Base-by-base conservation (phyloP, 2,329 filamentous ascomycete species). In the Ramichloridium luteum region DNA sequence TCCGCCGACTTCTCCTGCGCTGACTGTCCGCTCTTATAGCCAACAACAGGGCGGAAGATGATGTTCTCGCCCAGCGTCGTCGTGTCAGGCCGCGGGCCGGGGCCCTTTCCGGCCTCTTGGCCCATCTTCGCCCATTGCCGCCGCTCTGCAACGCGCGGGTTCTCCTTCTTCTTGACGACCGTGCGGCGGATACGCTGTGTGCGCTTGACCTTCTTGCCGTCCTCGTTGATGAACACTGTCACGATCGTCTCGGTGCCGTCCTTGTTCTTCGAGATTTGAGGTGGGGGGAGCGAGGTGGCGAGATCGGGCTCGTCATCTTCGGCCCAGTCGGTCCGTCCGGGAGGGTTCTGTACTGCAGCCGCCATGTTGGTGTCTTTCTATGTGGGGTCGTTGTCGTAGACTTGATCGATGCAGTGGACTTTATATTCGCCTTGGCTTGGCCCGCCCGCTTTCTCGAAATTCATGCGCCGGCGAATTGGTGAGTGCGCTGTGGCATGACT, bases 31-130 rank as follows among this genome's bases (percentile, higher is more conserved):
- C 81, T 77, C 68, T 86, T 88, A 86, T 85, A 98, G 70, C 92
- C 93, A 50, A 82, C 73, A 57, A 76, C 80, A 23, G 88, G 90
- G 44, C 82, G 72, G 79, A 98, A 96, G 57, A 92, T 77, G 61
- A 98, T 96, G 69, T 98, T 98, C 68, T 98, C 90, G 52, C 83
- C 90, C 25, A 96, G 80, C 25, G 77, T 84, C 34, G 88, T 94
- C 37, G 88, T 96, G 60, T 93, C 85, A 47, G 75, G 68, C 43
- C 83, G 80, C 28, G 90, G 90, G 18, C 90, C 90, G 2, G 72
- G 57, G 39, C 74, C 63, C 61, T 94, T 85, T 61, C 84, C 88
- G 58, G 81, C 83, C 54, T 88, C 86, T 37, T 76, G 66, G 25
- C 90, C 90, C 58, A 98, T 96, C 67, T 98, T 98, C 51, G 70